Evolutionary conservation across 2,329 filamentous ascomycete species (phyloP).

Genomic region (Fusarium sp.): DNA sequence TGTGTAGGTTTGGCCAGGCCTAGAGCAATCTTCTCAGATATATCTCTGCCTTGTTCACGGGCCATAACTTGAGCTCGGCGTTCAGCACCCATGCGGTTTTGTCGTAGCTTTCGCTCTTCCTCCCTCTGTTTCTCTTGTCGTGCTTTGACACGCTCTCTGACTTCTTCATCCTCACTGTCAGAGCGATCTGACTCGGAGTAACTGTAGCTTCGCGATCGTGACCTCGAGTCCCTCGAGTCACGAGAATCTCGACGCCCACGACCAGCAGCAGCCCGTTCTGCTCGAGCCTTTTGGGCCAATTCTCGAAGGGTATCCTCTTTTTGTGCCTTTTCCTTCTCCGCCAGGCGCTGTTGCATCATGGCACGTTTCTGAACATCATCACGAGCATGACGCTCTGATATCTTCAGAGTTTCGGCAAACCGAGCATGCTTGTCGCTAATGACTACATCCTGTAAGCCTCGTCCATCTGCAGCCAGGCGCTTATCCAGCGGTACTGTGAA

Average conservation of each 20-base stretch:
- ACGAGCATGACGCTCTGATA: constrained; percentile 91
- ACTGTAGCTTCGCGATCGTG: constrained; percentile 59
- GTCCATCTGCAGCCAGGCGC: constrained; percentile 90
- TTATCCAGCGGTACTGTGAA: constrained; percentile 97
- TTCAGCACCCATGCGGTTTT: constrained; percentile 96
- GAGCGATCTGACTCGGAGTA: constrained; percentile 59
- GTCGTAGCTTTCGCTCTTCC: constrained; percentile 87
- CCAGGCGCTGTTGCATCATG: constrained; percentile 93
- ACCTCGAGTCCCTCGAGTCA: constrained; percentile 53
- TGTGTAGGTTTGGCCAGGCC: constrained; percentile 95
- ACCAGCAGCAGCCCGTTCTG: constrained; percentile 72
- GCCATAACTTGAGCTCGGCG: constrained; percentile 91
- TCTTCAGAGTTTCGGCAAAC: constrained; percentile 92
- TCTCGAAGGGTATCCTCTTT: constrained; percentile 92
- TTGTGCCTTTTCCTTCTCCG: constrained; percentile 94
- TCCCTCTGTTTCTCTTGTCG: constrained; percentile 82
- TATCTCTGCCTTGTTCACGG: constrained; percentile 94
- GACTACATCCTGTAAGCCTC: constrained; percentile 89
- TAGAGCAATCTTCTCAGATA: constrained; percentile 94
- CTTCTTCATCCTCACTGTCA: constrained; percentile 72
- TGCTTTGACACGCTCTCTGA: constrained; percentile 78
- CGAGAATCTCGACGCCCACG: constrained; percentile 53
- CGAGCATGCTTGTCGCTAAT: constrained; percentile 99
- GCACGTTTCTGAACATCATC: constrained; percentile 94
- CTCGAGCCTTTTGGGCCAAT: constrained; percentile 89